Percentiles rank a stretch among this genome's conserved stretches.
These are phyloP conservation scores for Sechiopsis laciniata DNA, from an alignment of 306 rosid genomes.

Conservation along the genomic window DNA sequence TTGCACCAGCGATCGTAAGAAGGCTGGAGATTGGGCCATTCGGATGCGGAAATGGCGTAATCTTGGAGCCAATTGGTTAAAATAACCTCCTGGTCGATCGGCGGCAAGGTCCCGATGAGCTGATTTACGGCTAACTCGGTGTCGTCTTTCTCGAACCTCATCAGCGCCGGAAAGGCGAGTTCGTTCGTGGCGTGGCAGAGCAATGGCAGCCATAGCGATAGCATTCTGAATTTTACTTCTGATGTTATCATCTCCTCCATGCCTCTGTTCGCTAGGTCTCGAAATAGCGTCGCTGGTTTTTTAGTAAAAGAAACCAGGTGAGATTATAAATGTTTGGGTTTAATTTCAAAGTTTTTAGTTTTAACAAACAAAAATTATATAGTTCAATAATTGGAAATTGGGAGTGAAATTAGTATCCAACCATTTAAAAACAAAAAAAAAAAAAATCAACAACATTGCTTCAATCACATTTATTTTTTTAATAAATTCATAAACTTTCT, in stretches of 20 bases:
- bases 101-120: background rate
- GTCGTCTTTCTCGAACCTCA: conserved; percentile 12
- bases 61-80: conserved; percentile 23
- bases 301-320: background rate
- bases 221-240: conserved; percentile 31
- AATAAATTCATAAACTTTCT: no score
- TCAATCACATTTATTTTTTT: no score
- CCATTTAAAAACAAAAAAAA: no score
- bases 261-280: conserved; percentile 24
- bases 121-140: conserved; percentile 2
- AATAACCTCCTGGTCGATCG: conserved; percentile 1
- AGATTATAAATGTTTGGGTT: no score
- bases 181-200: conserved; percentile 11
- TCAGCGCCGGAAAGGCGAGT: background rate
- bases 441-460: no score
- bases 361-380: no score
- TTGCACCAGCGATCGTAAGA: conserved; percentile 42
- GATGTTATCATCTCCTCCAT: conserved; percentile 1
- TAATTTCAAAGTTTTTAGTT: no score
- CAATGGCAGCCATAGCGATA: conserved; percentile 19
- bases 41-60: conserved; percentile 30
- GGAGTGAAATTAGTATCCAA: no score
- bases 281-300: conserved; percentile 21
- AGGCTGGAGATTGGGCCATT: conserved; percentile 40
- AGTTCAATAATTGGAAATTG: no score